Base-by-base conservation (phyloP, 2,329 filamentous ascomycete genomes). In the Aspergillus sp. region DNA sequence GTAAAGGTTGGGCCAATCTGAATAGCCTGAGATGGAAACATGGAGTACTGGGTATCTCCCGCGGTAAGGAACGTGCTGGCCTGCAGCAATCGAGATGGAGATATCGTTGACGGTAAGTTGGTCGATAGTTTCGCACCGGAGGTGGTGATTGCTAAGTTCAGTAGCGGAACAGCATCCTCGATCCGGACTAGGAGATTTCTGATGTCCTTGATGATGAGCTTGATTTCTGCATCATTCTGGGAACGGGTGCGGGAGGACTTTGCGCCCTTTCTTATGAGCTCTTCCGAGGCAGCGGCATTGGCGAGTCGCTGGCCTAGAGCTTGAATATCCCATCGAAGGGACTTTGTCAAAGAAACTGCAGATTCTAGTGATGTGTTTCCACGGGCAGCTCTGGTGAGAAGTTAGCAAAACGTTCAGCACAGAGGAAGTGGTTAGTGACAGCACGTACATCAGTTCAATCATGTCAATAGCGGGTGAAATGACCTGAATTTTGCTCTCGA, bases 141-240 rank as follows among this genome's bases (percentile, higher is more conserved):
- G 1, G 92, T 93, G 1, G 91, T 94, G 59, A 99, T 96, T 50
- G 94, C 94, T 23, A 99, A 80, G 63, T 94, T 96, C 68, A 99
- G 88, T 3, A 96, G 78, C 0, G 93, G 93, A 10, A 97, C 90
- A 11, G 93, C 89, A 70, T 94, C 88, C 69, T 97, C 93, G 56
- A 99, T 96, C 7, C 88, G 84, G 10, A 77, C 75, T 2, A 97
- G 80, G 2, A 99, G 75, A 11, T 76, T 79, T 65, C 86, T 89
- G 64, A 96, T 93, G 43, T 92, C 88, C 10, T 75, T 67, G 48
- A 93, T 84, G 58, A 97, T 88, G 36, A 76, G 73, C 48, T 82
- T 79, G 19, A 96, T 76, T 64, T 93, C 86, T 2, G 76, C 71
- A 51, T 87, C 81, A 54, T 82, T 85, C 53, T 82, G 75, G 13